Evolutionary conservation across 2,329 filamentous ascomycete genomes (phyloP).

Genomic region (Fusarium stilboides): DNA sequence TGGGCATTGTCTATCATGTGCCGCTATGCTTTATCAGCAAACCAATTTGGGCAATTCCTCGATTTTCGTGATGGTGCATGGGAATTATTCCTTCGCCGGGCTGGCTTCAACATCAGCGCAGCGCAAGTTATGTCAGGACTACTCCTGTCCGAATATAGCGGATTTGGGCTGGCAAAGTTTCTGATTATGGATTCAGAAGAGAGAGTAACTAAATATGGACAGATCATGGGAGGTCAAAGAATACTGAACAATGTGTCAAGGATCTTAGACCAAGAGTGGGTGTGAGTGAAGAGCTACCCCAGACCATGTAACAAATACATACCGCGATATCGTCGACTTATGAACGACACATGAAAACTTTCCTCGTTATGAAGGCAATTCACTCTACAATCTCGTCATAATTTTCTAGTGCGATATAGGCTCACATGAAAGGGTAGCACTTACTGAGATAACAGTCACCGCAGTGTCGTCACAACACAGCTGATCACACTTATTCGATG

Average conservation of each 20-base stretch:
- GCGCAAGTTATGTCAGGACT: slow-evolving; percentile 53
- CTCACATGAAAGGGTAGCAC: neutral
- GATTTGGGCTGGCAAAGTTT: slow-evolving; percentile 52
- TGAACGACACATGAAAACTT: too few relatives aligned
- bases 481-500: neutral
- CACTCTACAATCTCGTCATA: neutral
- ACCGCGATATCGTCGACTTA: neutral
- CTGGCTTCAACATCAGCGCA: slow-evolving; percentile 57
- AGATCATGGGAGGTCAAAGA: slow-evolving; percentile 49
- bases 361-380: too few relatives aligned
- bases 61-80: slow-evolving; percentile 60
- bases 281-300: neutral
- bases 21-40: slow-evolving; percentile 56
- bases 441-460: neutral
- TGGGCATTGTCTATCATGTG: slow-evolving; percentile 71
- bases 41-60: slow-evolving; percentile 53
- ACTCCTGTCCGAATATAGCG: slow-evolving; percentile 48
- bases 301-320: neutral
- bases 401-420: neutral
- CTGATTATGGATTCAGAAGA: slow-evolving; percentile 50
- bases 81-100: slow-evolving; percentile 55
- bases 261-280: slow-evolving; percentile 30
- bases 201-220: slow-evolving; percentile 46
- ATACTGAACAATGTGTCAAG: slow-evolving; percentile 38
- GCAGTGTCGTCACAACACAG: neutral